Base-by-base conservation (phyloP, 352 stramenopile species). In the Phytopythium sindhum region DNA sequence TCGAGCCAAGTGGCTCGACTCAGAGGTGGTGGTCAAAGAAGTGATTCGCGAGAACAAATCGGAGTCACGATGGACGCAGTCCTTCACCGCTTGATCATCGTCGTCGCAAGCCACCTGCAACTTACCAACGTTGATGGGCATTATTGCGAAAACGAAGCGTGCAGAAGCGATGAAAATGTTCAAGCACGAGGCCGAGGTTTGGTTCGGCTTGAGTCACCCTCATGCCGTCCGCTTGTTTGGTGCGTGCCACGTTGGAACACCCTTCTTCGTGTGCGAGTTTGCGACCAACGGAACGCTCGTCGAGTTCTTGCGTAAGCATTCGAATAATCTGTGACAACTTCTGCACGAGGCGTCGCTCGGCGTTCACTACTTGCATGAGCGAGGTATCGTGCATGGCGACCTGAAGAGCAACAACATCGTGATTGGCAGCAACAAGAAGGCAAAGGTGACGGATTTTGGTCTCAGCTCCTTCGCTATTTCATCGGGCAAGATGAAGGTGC, bases 351-450 rank as follows among this genome's bases (percentile, higher is more conserved):
- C 63, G 11, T 65, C 70, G 1, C 64, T 78, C 11, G 73, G 73
- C 0, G 55, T 81, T 7, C 65, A 69, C 26, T 78, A 77, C 24
- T 44, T 81, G 7, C 73, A 81, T 19, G 48, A 65, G 19, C 61
- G 62, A 24, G 45, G 51, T 0, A 72, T 81, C 26, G 61, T 81
- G 35, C 73, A 81, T 29, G 70, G 69, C 51, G 72, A 81, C 47
- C 35, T 81, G 8, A 81, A 78, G 42, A 53, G 65, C 6, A 72
- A 76, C 51, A 76, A 73, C n/a, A 68, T 76, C 37, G 63, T 76
- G 62, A 64, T 76, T 10, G 62, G 69, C 21, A 71, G 58, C n/a
- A 63, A 73, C 29, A 44, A 57, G 19, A 73, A 68, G 10, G 69
- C 70, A 44, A 76, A 76, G 26, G 42, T 76, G 17, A 67, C 65